Evolutionary conservation across 768 basidiomycete genomes (phyloP).

Genomic region (Boletus tylopilopsis): DNA sequence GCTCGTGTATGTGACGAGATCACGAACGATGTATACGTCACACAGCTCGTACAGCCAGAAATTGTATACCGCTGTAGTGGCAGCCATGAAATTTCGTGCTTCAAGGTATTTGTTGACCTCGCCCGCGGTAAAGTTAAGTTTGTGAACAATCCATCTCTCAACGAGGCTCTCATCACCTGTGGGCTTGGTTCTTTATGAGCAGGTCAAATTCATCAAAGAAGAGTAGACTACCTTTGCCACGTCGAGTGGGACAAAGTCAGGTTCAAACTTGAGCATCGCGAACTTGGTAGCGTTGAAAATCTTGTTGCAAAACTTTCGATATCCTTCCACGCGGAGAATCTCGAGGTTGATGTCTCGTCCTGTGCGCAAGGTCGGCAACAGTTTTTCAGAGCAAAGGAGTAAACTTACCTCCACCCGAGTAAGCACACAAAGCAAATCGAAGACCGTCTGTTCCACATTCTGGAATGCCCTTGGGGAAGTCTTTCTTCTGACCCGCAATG

Average conservation of each 20-base stretch:
- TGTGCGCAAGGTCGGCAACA: conserved; percentile 25
- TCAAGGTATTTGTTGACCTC: conserved; percentile 74
- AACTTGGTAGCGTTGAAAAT: conserved; percentile 99
- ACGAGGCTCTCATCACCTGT: conserved; percentile 89
- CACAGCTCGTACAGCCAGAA: conserved; percentile 99
- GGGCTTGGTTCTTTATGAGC: conserved; percentile 44
- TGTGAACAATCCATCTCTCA: conserved; percentile 94
- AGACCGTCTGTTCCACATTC: conserved; percentile 98
- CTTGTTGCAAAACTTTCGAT: conserved; percentile 99
- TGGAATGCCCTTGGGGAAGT: conserved; percentile 98
- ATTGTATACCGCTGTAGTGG: conserved; percentile 79
- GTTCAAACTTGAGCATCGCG: conserved; percentile 96
- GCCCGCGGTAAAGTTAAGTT: conserved; percentile 75
- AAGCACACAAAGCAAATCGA: conserved; percentile 92
- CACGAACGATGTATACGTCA: conserved; percentile 91
- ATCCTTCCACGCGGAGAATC: conserved; percentile 93
- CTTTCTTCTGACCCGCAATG: conserved; percentile 94
- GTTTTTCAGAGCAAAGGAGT: neutral
- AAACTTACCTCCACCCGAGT: conserved; percentile 76
- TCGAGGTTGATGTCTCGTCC: conserved; percentile 98
- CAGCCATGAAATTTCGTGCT: conserved; percentile 89
- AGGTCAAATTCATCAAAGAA: neutral
- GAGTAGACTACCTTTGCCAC: conserved; percentile 54
- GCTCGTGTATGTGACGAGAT: neutral
- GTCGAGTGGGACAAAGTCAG: conserved; percentile 71